These are phyloP conservation scores for Pholiota conissans DNA, from an alignment of 768 basidiomycete species.

Conservation along the genomic window DNA sequence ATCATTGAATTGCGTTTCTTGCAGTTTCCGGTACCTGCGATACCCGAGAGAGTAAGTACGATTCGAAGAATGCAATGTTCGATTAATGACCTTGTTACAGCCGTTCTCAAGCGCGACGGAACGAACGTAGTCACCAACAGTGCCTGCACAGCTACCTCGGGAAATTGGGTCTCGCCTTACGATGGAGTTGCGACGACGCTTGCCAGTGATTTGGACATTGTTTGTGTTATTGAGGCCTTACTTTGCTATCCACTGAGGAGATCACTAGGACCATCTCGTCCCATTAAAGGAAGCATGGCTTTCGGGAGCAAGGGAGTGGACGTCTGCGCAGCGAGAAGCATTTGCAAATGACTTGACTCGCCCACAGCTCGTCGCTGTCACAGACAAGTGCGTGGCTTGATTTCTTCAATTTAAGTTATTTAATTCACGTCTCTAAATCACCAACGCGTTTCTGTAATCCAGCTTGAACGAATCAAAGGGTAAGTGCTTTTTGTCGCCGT, in stretches of 20 bases:
- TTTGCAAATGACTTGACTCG: slow-evolving; percentile 55
- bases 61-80: background rate
- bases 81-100: slow-evolving; percentile 14
- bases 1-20: background rate
- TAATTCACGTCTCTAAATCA: too few species aligned
- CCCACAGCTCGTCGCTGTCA: slow-evolving; percentile 51
- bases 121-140: slow-evolving; percentile 39
- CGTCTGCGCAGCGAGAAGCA: slow-evolving; percentile 45
- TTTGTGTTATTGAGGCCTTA: slow-evolving; percentile 28
- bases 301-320: slow-evolving; percentile 54
- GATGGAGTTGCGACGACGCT: slow-evolving; percentile 43
- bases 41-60: slow-evolving; percentile 44
- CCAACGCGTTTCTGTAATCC: too few species aligned
- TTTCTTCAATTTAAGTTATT: too few species aligned
- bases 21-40: slow-evolving; percentile 50
- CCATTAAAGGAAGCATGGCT: slow-evolving; percentile 57
- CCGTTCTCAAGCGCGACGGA: slow-evolving; percentile 42
- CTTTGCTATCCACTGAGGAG: too few species aligned
- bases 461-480: slow-evolving; percentile 47
- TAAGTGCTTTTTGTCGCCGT: slow-evolving; percentile 3
- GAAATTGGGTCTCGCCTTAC: slow-evolving; percentile 50
- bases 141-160: slow-evolving; percentile 41
- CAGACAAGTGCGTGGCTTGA: slow-evolving; percentile 33
- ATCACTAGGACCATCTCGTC: slow-evolving; percentile 46
- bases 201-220: slow-evolving; percentile 49